Evolutionary conservation across 2,329 filamentous ascomycete species (phyloP).

Genomic region (Escovopsis sp.): DNA sequence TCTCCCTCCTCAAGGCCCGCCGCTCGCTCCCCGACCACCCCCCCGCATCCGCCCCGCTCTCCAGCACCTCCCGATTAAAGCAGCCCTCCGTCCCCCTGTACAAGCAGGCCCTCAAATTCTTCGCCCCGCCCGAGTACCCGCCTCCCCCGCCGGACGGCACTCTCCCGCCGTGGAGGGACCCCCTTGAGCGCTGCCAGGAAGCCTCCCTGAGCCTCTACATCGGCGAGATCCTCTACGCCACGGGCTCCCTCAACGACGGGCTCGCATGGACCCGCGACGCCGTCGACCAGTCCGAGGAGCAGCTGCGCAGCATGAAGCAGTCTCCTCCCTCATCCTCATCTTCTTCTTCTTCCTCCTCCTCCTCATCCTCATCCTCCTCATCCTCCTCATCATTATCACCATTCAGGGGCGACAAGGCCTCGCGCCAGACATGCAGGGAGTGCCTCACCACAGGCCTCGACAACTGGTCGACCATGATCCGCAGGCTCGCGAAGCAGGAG

Average conservation of each 20-base stretch:
- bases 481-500: slow-evolving; percentile 42
- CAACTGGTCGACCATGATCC: slow-evolving; percentile 77
- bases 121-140: slow-evolving; percentile 49
- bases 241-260: slow-evolving; percentile 47
- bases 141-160: slow-evolving; percentile 56
- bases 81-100: slow-evolving; percentile 5
- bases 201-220: slow-evolving; percentile 80
- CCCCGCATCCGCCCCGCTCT: slow-evolving; percentile 6
- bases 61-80: slow-evolving; percentile 3
- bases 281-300: slow-evolving; percentile 64
- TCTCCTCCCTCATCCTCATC: too few relatives aligned
- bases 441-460: slow-evolving; percentile 63
- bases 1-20: slow-evolving; percentile 70
- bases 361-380: too few relatives aligned
- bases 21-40: slow-evolving; percentile 37
- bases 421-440: slow-evolving; percentile 49
- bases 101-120: slow-evolving; percentile 10
- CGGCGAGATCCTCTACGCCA: slow-evolving; percentile 79
- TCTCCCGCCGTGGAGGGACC: slow-evolving; percentile 46
- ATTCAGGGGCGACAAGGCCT: slow-evolving; percentile 11
- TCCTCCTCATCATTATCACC: too few relatives aligned
- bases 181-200: slow-evolving; percentile 63
- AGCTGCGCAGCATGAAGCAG: slow-evolving; percentile 32
- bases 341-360: too few relatives aligned
- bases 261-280: slow-evolving; percentile 83